Evolutionary conservation across 2,329 filamentous ascomycete species (phyloP).

Genomic region (Zasmidium angulare): DNA sequence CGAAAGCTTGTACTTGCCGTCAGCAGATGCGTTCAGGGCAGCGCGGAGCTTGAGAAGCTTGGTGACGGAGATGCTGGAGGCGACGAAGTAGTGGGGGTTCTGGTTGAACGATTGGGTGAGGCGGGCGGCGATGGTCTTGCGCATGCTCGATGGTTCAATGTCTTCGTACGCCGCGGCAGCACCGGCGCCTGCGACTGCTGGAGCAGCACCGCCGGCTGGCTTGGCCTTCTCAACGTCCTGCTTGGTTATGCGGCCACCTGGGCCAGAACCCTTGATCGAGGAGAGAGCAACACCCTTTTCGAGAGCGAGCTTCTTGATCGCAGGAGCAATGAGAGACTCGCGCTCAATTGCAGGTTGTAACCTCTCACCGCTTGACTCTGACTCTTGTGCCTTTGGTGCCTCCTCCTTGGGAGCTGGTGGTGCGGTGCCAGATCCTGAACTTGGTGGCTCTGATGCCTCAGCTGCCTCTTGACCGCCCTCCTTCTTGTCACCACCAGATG

Average conservation of each 20-base stretch:
- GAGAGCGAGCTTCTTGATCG: constrained; percentile 77
- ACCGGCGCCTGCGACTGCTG: constrained; percentile 53
- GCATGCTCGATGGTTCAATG: constrained; percentile 83
- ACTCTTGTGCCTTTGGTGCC: constrained; percentile 64
- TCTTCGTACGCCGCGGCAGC: constrained; percentile 74
- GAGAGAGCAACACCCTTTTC: constrained; percentile 80
- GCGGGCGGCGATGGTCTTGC: constrained; percentile 93
- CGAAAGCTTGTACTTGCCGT: constrained; percentile 98
- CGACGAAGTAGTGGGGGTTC: constrained; percentile 98
- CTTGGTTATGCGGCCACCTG: constrained; percentile 83
- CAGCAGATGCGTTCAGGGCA: constrained; percentile 82
- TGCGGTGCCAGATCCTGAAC: constrained; percentile 58
- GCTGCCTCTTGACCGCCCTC: constrained; percentile 62
- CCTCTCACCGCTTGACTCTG: constrained; percentile 70
- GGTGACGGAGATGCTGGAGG: constrained; percentile 81
- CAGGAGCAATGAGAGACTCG: constrained; percentile 64
- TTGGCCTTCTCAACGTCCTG: constrained; percentile 88
- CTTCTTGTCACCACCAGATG: constrained; percentile 59
- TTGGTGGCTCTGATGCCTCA: constrained; percentile 61
- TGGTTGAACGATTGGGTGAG: constrained; percentile 85
- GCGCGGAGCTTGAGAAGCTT: constrained; percentile 96
- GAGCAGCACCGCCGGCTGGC: constrained; percentile 49
- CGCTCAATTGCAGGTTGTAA: constrained; percentile 84
- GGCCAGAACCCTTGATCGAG: constrained; percentile 81
- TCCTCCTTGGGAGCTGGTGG: constrained; percentile 53